Evolutionary conservation across 176 grass and related monocot species (phyloP).

Genomic region (Ananas comosus): DNA sequence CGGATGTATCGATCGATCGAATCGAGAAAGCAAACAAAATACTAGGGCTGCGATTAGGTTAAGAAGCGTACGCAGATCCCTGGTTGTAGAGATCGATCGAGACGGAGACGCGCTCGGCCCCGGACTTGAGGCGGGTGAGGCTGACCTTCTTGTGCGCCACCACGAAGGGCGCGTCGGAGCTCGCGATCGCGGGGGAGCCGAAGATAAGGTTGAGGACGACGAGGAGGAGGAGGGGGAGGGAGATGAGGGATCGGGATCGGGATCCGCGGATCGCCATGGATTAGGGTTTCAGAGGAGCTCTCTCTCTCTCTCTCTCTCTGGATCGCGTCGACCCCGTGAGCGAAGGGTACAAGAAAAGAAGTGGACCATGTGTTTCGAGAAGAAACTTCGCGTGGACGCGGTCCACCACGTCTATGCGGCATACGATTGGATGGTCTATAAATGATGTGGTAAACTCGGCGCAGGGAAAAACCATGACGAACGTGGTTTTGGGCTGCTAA

Average conservation of each 20-base stretch:
- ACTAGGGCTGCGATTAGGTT: neutral
- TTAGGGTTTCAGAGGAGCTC: constrained; percentile 6
- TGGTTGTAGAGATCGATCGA: constrained; percentile 96
- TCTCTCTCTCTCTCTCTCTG: neutral
- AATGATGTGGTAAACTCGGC: no score
- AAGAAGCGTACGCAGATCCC: constrained; percentile 65
- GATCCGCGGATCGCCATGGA: constrained; percentile 41
- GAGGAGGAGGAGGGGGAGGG: constrained; percentile 27
- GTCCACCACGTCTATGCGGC: no score
- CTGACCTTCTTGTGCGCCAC: constrained; percentile 88
- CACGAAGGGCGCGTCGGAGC: constrained; percentile 63
- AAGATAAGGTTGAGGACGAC: neutral
- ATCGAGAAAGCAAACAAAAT: constrained; percentile 5
- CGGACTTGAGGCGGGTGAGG: constrained; percentile 65
- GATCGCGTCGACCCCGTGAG: neutral
- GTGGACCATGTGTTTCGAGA: no score
- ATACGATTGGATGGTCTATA: no score
- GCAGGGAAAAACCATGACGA: no score
- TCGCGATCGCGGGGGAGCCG: constrained; percentile 3
- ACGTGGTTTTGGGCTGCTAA: no score
- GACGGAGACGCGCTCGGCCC: constrained; percentile 76
- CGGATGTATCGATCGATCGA: neutral
- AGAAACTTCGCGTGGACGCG: no score
- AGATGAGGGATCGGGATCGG: neutral
- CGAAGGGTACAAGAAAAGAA: no score